A percentile compares a stretch with the other conserved stretches of the same genome.
Conservation (phyloP, 164 flowering plant genomes). For the Dillenia turbinata region DNA sequence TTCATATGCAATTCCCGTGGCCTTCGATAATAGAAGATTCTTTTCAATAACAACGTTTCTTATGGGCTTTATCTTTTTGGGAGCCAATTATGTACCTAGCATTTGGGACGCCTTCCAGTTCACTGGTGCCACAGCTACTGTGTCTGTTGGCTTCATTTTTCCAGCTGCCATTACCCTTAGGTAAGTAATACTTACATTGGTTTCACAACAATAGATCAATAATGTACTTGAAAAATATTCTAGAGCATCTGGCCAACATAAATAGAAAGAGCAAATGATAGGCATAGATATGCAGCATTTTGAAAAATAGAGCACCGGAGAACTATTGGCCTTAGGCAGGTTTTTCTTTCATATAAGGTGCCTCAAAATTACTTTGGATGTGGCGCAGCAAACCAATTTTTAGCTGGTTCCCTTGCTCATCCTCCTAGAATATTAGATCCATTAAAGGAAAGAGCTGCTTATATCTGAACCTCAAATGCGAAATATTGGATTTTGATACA, state of each 20-base stretch:
- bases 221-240: not conserved
- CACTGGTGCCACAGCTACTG: slow-evolving; percentile 73
- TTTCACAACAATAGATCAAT: not conserved
- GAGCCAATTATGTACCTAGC: slow-evolving; percentile 72
- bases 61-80: slow-evolving; percentile 52
- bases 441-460: too few relatives aligned
- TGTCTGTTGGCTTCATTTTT: slow-evolving; percentile 65
- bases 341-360: too few relatives aligned
- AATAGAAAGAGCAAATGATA: too few relatives aligned
- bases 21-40: slow-evolving; percentile 47
- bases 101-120: slow-evolving; percentile 87
- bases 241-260: not conserved
- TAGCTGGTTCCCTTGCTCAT: too few relatives aligned
- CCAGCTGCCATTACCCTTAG: slow-evolving; percentile 69
- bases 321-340: too few relatives aligned
- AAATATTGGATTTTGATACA: too few relatives aligned
- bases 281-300: too few relatives aligned
- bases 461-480: too few relatives aligned
- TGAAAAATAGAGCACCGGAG: too few relatives aligned
- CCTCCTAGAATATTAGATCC: too few relatives aligned
- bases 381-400: too few relatives aligned
- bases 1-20: slow-evolving; percentile 49
- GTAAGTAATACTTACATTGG: slow-evolving; percentile 23
- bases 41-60: slow-evolving; percentile 37
- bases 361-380: too few relatives aligned